Percentiles rank a stretch among this genome's conserved stretches.
phyloP scores from a whole-genome alignment of 106 monocot species.

The Xerophyta viscosa region DNA sequence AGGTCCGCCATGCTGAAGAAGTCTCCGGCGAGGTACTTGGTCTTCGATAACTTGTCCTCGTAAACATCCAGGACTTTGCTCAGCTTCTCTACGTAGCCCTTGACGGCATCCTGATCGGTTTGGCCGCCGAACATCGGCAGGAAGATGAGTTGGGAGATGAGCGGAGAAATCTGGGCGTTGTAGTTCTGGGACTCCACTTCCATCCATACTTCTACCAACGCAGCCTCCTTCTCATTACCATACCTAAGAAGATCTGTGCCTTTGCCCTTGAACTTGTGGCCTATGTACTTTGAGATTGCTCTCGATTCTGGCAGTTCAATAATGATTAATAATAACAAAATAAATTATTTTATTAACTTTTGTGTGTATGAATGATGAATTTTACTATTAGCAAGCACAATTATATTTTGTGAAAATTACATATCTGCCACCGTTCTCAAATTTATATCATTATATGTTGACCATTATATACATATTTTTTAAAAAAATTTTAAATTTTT shows the following conservation, averaged over 20 bases:
- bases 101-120: conserved; percentile 17
- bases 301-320: conserved; percentile 2
- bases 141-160: conserved; percentile 27
- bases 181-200: conserved; percentile 53
- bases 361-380: no score
- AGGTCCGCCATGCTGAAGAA: conserved; percentile 44
- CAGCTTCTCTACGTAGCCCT: conserved; percentile 20
- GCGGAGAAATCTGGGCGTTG: conserved; percentile 23
- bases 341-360: no score
- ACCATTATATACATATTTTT: no score
- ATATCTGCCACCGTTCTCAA: no score
- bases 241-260: neutral
- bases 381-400: no score
- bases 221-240: neutral
- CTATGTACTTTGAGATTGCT: neutral
- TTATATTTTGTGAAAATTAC: no score
- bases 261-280: neutral
- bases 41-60: conserved; percentile 39
- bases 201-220: conserved; percentile 27
- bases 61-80: conserved; percentile 52
- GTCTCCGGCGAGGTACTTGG: conserved; percentile 54
- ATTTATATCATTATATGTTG: no score
- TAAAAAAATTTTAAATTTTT: no score
- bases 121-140: conserved; percentile 17
- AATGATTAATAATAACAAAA: no score